Base-by-base conservation (phyloP, 108 stramenopile species). In the Cyclostephanos tholiformis region DNA sequence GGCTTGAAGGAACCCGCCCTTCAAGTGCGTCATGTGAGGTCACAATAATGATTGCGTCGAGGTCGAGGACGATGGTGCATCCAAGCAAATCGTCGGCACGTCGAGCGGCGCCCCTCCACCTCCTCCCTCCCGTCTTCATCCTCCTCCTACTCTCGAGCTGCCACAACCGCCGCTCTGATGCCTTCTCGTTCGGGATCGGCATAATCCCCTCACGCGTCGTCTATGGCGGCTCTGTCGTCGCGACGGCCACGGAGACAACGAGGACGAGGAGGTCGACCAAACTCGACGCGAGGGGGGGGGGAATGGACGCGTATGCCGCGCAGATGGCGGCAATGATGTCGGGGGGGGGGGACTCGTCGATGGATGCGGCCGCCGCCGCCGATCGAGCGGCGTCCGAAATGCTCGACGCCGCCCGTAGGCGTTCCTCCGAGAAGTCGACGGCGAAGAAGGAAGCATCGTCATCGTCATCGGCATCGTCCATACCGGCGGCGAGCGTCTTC, bases 241-340 rank as follows among this genome's bases (percentile, higher is more conserved):
- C 3, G 13, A 14, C 16, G 14, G 1, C 44, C 3, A 46, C 44
- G 44, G 4, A 2, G 32, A 32, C 4, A 4, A 32, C 32, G n/a
- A n/a, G n/a, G n/a, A n/a, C n/a, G n/a, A n/a, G n/a, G n/a, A n/a
- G n/a, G n/a, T n/a, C n/a, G 32, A 51, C 65, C 50, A 63, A 76
- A 26, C 75, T 55, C 32, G 26, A 82, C 22, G 91, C 86, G 27
- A 63, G 74, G 32, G 88, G 88, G 51, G 89, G 89, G 49, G 91
- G 91, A 53, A 88, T 89, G 86, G 84, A 59, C 27, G 65, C 74
- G 16, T 67, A 67, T 52, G 26, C 52, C 30, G 67, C 67, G 23
- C 67, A 67, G 38, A 67, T 67, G 67, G 67, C 52, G 29, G 52
- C 67, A 2, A 51, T 53, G 51, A 9, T 52, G 35, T 3, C 19